These are phyloP conservation scores for Trifolium fragiferum DNA, from an alignment of 306 rosid species.

Conservation along the genomic window DNA sequence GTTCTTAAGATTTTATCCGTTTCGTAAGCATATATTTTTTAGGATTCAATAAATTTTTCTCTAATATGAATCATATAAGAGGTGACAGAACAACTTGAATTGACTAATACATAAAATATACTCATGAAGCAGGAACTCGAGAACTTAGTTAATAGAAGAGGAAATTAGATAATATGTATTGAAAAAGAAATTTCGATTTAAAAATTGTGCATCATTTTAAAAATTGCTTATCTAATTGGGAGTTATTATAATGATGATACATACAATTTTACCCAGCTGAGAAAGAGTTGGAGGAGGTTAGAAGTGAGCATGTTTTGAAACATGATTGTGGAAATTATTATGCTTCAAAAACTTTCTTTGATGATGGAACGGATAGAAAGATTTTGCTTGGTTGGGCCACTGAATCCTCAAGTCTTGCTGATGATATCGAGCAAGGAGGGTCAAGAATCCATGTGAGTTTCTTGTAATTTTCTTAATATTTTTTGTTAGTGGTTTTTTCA, in stretches of 20 bases:
- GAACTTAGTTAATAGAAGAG: too few relatives aligned
- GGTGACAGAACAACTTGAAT: too few relatives aligned
- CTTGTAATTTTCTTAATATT: not conserved
- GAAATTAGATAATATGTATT: too few relatives aligned
- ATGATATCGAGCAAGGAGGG: constrained; percentile 79
- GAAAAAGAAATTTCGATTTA: too few relatives aligned
- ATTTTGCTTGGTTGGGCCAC: constrained; percentile 82
- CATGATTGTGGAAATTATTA: constrained; percentile 87
- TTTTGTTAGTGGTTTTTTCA: constrained; percentile 4
- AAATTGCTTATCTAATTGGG: constrained; percentile 58
- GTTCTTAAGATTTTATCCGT: too few relatives aligned
- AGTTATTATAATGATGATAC: constrained; percentile 44
- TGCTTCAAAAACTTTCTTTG: constrained; percentile 92
- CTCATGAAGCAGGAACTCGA: too few relatives aligned
- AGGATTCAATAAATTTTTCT: too few relatives aligned
- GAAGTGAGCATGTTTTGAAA: constrained; percentile 46
- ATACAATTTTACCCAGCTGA: constrained; percentile 60
- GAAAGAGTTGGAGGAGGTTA: constrained; percentile 42
- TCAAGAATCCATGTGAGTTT: constrained; percentile 75
- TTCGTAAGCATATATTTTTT: too few relatives aligned
- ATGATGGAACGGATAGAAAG: constrained; percentile 59
- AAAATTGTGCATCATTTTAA: too few relatives aligned
- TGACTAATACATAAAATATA: too few relatives aligned
- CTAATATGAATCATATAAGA: too few relatives aligned
- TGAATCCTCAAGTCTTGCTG: constrained; percentile 66